phyloP scores from a whole-genome alignment of 1,284 basidiomycete species.

The Sparassis latifolia region DNA sequence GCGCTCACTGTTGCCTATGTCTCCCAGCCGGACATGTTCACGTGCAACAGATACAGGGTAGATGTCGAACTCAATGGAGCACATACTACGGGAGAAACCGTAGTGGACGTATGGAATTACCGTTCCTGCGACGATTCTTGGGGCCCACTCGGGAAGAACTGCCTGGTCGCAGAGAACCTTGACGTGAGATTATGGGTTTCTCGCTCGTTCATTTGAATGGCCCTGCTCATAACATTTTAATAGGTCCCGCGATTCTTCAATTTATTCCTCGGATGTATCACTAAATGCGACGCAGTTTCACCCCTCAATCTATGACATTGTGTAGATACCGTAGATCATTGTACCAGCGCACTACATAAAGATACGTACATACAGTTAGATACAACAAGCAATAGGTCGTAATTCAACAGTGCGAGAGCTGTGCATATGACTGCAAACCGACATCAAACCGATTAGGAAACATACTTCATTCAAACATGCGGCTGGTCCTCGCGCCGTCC shows the following conservation, averaged over 20 bases:
- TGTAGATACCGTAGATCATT: neutral
- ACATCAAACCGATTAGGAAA: neutral
- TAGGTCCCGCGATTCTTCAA: constrained; percentile 63
- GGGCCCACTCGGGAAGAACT: constrained; percentile 68
- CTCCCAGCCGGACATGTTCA: constrained; percentile 57
- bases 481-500: constrained; percentile 51
- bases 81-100: constrained; percentile 66
- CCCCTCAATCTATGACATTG: constrained; percentile 37
- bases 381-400: too few species aligned
- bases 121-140: constrained; percentile 50
- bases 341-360: neutral
- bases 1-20: constrained; percentile 74
- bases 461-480: constrained; percentile 25
- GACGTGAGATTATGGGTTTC: constrained; percentile 41
- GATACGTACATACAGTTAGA: too few species aligned
- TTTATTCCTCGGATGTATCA: constrained; percentile 54
- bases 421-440: too few species aligned
- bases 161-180: constrained; percentile 56
- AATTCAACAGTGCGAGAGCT: too few species aligned
- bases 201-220: neutral
- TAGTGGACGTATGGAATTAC: constrained; percentile 71
- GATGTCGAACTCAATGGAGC: constrained; percentile 67
- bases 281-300: constrained; percentile 49
- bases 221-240: neutral
- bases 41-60: constrained; percentile 54